Base-by-base conservation (phyloP, 2,329 filamentous ascomycete genomes). In the Fusarium nygamai region DNA sequence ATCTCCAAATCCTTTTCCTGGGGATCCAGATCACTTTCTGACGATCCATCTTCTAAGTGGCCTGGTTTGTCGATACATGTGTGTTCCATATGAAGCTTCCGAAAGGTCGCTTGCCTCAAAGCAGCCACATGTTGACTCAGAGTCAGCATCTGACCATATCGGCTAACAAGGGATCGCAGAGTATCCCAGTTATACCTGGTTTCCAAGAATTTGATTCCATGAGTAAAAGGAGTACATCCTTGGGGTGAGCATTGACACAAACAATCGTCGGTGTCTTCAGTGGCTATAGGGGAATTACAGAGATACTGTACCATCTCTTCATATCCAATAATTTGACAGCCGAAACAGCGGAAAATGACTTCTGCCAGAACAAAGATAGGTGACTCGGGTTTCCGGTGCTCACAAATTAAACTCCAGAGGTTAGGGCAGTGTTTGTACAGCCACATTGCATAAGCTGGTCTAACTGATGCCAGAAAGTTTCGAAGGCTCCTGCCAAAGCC, bases 141-240 rank as follows among this genome's bases (percentile, higher is more conserved):
- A 13, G 8, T 22, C 6, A 46, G 11, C 1, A 14, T 1, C 0
- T 27, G 19, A 6, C 29, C n/a, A 11, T 41, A 17, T 0, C 12
- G 1, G 3, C 27, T 11, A 9, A 39, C 4, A 20, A 46, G 8
- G 1, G 5, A 31, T 33, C 13, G 19, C 8, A 22, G 24, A 1
- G 9, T 10, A 6, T 2, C 14, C 19, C 3, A 29, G 5, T 9
- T 0, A 64, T 33, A 5, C 10, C 4, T 4, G 22, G 7, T 5
- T 24, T 3, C 1, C 9, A 27, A 6, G n/a, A 20, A 17, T 5
- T 31, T 54, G 8, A 19, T 3, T n/a, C 24, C 51, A 9, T 31
- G 24, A 3, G 24, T 4, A n/a, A 65, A 53, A 8, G 57, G 22
- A 1, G 6, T 34, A 5, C 20, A 62, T 5, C 47, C 47, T n/a